Percentiles rank a stretch among this genome's conserved stretches.
Evolutionary conservation across 495 filamentous ascomycete genomes (phyloP).

Genomic region (Amorphotheca resinae): DNA sequence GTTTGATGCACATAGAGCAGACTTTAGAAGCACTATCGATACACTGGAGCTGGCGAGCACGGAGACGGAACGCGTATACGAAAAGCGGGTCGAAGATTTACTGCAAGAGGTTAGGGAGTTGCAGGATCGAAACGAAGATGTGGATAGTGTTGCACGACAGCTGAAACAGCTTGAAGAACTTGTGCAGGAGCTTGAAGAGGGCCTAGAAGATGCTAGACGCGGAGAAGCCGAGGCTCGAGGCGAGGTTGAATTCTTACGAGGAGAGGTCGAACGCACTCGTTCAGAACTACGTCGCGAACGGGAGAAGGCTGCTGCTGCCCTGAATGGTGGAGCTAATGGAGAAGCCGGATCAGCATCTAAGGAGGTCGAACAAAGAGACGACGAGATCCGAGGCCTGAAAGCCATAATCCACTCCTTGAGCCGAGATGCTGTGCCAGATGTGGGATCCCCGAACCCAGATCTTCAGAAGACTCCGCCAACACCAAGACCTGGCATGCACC

Average conservation of each 20-base stretch:
- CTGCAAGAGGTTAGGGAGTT: constrained; percentile 71
- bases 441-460: constrained; percentile 22
- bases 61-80: constrained; percentile 96
- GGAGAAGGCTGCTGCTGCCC: constrained; percentile 66
- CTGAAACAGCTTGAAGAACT: constrained; percentile 92
- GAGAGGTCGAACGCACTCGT: constrained; percentile 89
- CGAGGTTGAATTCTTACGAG: constrained; percentile 91
- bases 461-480: constrained; percentile 29
- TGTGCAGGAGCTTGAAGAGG: constrained; percentile 93
- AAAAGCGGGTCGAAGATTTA: constrained; percentile 82
- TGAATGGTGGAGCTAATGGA: constrained; percentile 24
- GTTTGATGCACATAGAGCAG: constrained; percentile 89
- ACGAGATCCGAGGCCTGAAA: constrained; percentile 92
- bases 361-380: constrained; percentile 87
- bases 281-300: constrained; percentile 78
- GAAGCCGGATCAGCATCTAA: constrained; percentile 31
- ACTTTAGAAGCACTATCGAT: constrained; percentile 94
- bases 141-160: constrained; percentile 79
- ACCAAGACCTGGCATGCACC: constrained; percentile 25
- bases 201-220: constrained; percentile 84
- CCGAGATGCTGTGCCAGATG: constrained; percentile 35
- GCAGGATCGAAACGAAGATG: constrained; percentile 72
- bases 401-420: constrained; percentile 95
- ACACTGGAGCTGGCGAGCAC: constrained; percentile 91
- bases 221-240: constrained; percentile 96